These are phyloP conservation scores for Mariannaea elegans DNA, from an alignment of 2,329 filamentous ascomycete genomes.

Conservation along the genomic window DNA sequence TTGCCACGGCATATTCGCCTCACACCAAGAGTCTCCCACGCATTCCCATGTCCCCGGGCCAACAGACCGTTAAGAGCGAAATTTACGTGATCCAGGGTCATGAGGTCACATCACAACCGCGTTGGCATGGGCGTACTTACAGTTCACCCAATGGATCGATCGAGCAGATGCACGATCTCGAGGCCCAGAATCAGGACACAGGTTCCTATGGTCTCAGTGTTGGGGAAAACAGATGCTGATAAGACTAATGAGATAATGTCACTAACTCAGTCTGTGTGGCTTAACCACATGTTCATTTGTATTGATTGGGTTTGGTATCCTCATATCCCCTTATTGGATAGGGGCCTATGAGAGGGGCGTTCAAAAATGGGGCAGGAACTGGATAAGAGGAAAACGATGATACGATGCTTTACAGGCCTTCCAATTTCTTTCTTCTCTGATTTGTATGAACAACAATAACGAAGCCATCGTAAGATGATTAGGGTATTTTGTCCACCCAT, in stretches of 20 bases:
- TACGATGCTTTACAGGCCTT: slow-evolving; percentile 3
- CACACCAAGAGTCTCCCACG: slow-evolving; percentile 28
- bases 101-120: slow-evolving; percentile 31
- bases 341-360: slow-evolving; percentile 6
- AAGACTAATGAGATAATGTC: slow-evolving; percentile 13
- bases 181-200: slow-evolving; percentile 44
- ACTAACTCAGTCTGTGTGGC: not conserved
- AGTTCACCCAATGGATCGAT: slow-evolving; percentile 34
- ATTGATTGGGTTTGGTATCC: not conserved
- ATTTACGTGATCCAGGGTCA: slow-evolving; percentile 48
- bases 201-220: slow-evolving; percentile 20
- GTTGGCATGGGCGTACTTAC: slow-evolving; percentile 32
- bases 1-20: slow-evolving; percentile 32
- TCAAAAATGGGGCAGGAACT: not conserved
- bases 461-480: too few relatives aligned
- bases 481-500: too few relatives aligned
- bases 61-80: slow-evolving; percentile 45
- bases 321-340: not conserved
- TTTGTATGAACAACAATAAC: slow-evolving; percentile 1
- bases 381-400: slow-evolving; percentile 1
- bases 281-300: not conserved
- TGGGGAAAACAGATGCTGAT: slow-evolving; percentile 12
- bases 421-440: not conserved
- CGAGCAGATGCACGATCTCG: slow-evolving; percentile 44
- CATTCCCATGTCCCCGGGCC: slow-evolving; percentile 24